Evolutionary conservation across 176 grass and related monocot genomes (phyloP), one percentile per base, ranked within the genome.

Genomic region (Zea luxurians): DNA sequence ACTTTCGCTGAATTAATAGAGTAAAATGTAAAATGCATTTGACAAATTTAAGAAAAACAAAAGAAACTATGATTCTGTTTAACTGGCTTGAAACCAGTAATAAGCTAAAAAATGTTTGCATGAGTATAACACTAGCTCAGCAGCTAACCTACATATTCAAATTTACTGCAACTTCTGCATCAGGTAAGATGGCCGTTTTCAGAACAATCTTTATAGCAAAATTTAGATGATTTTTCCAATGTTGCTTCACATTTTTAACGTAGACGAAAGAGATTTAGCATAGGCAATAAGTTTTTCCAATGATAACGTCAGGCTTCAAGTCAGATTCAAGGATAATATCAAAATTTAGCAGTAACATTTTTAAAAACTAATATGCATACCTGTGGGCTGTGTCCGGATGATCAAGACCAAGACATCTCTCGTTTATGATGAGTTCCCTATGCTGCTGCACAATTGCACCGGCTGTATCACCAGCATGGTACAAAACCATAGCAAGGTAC

Each of bases 361-460:
- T 20, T 3, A 7, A 45, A 67, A 75, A 0, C 21, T 11, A 36
- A 74, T 58, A 41, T 17, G 48, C 78, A 52, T 92, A 64, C 96
- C 96, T 99, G 84, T 99, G 96, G 10, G 96, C 96, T 69, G 96
- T 99, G 90, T 99, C 96, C 21, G 96, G 96, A 62, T 99, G 96
- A 86, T 99, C 96, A 50, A 99, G 78, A 89, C 96, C 96, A 78
- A 99, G 83, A 60, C 92, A 99, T 47, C 96, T 77, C 67, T 99
- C 96, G 48, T 99, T 99, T 89, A 99, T 99, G 54, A 99, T 99
- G 61, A 99, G 88, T 68, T 99, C 96, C 71, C 91, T 92, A 72
- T 95, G 96, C 68, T 99, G 96, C 65, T 99, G 96, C 66, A 95
- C 96, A 72, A 99, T 87, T 84, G 96, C 96, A 82, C 92, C 96